phyloP scores from a whole-genome alignment of 345 rosid species.

The Eutrema japonicum region DNA sequence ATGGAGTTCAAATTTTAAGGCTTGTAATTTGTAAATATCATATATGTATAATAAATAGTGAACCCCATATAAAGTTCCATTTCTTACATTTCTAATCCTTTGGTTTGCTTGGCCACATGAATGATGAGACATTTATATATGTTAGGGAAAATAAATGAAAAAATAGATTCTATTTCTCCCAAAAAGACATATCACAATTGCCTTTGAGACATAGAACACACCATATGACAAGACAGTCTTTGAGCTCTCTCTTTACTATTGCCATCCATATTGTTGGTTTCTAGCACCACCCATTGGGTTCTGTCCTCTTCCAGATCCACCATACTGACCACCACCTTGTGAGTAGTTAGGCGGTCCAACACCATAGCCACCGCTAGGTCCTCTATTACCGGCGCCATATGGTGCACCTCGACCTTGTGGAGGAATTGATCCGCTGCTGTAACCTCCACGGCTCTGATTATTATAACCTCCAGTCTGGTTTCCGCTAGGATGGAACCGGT shows the following conservation, averaged over 20 bases:
- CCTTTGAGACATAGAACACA: conserved; percentile 22
- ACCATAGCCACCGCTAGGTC: conserved; percentile 64
- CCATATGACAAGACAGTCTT: conserved; percentile 7
- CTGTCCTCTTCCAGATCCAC: conserved; percentile 78
- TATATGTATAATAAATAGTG: conserved; percentile 12
- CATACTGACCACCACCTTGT: conserved; percentile 73
- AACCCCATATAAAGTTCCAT: not conserved
- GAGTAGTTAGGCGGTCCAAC: conserved; percentile 76
- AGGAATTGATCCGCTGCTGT: conserved; percentile 73
- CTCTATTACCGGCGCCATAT: conserved; percentile 75
- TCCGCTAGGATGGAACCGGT: conserved; percentile 72
- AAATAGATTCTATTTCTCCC: conserved; percentile 10
- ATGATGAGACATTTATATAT: no score
- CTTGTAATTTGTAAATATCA: conserved; percentile 37
- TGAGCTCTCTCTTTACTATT: conserved; percentile 46
- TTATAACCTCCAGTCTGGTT: conserved; percentile 59
- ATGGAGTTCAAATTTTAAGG: conserved; percentile 4
- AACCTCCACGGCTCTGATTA: conserved; percentile 63
- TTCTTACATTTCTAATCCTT: not conserved
- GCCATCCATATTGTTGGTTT: conserved; percentile 90
- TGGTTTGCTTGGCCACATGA: not conserved
- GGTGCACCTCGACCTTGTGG: conserved; percentile 87
- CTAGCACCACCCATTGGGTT: conserved; percentile 87
- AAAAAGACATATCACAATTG: conserved; percentile 24
- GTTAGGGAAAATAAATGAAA: conserved; percentile 34